These are phyloP conservation scores for Aspergillus ostianus DNA, from an alignment of 495 filamentous ascomycete genomes.

Conservation along the genomic window DNA sequence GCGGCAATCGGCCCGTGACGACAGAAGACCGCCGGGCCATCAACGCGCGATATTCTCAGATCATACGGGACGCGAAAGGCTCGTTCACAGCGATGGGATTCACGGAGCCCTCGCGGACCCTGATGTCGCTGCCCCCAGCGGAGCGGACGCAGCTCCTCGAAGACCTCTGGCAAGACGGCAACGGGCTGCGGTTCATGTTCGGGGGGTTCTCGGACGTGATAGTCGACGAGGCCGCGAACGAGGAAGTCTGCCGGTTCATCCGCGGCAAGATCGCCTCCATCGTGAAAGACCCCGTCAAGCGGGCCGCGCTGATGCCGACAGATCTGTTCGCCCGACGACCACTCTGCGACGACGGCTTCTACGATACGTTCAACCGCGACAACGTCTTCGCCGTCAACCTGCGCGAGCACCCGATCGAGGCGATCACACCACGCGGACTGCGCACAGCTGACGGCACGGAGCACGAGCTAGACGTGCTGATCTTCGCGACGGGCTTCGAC, in stretches of 20 bases:
- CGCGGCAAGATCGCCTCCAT: slow-evolving; percentile 19
- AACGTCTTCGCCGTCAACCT: slow-evolving; percentile 22
- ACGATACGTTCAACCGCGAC: slow-evolving; percentile 25
- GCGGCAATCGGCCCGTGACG: slow-evolving; percentile 29
- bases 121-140: slow-evolving; percentile 8
- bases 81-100: slow-evolving; percentile 14
- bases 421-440: slow-evolving; percentile 46
- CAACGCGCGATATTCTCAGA: slow-evolving; percentile 12
- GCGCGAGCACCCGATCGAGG: slow-evolving; percentile 31
- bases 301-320: slow-evolving; percentile 14
- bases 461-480: slow-evolving; percentile 48
- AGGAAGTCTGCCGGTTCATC: slow-evolving; percentile 23
- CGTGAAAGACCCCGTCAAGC: slow-evolving; percentile 20
- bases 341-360: slow-evolving; percentile 25
- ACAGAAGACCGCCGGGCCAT: background rate
- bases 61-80: slow-evolving; percentile 8
- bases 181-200: slow-evolving; percentile 26
- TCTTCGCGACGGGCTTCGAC: slow-evolving; percentile 55
- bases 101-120: slow-evolving; percentile 1
- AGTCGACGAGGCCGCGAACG: slow-evolving; percentile 19
- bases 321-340: slow-evolving; percentile 20
- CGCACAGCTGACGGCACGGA: slow-evolving; percentile 30
- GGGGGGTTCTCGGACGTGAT: slow-evolving; percentile 23
- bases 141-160: slow-evolving; percentile 22
- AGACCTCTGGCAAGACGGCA: slow-evolving; percentile 21